Base-by-base conservation (phyloP, 768 basidiomycete species). In the Omphalotus guepiniiformis region DNA sequence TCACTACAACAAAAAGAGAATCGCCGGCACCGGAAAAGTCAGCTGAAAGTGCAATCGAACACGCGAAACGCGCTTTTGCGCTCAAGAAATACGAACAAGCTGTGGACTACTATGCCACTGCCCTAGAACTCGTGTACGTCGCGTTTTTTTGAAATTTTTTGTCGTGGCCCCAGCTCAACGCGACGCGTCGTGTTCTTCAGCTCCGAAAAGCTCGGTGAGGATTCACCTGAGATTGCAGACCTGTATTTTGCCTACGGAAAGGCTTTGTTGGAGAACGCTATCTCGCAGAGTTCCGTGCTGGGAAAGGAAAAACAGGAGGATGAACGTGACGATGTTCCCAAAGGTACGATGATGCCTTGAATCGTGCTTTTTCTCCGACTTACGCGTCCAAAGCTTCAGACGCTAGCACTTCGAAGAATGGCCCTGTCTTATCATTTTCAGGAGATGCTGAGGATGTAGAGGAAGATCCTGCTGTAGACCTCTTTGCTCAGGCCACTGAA, bases 241-340 rank as follows among this genome's bases (percentile, higher is more conserved):
- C 62, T 95, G 18, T 88, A 97, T 51, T 85, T 95, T 49, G 74
- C 79, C 3, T 99, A 98, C 59, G 96, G 96, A 12, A 93, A 88
- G 63, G 93, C 96, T 3, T 68, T 98, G 34, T 75, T 96, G 47
- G 93, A 93, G 69, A 92, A 95, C 58, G 95, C 93, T 4, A 89
- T 97, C 50, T 67, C 80, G 3, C 87, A 93, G 58, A 85, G 70
- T 48, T 80, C 84, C 0, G 95, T 97, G n/a, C 67, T 99, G 48
- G 93, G 92, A 1, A 92, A 92, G 59, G 90, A 92, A 30, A 85
- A 89, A 55, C 69, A 75, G 1, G 82, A 85, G 37, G 74, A 78
- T 6, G 72, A 66, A 0, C 56, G 61, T 5, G 78, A 67, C 27
- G 64, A 16, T 72, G 70, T 46, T 69, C 66, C 60, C 36, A 40